A percentile compares a stretch with the other conserved stretches of the same genome.
These are phyloP conservation scores for Cryphonectria naterciae DNA, from an alignment of 2,329 filamentous ascomycete species.

Conservation along the genomic window DNA sequence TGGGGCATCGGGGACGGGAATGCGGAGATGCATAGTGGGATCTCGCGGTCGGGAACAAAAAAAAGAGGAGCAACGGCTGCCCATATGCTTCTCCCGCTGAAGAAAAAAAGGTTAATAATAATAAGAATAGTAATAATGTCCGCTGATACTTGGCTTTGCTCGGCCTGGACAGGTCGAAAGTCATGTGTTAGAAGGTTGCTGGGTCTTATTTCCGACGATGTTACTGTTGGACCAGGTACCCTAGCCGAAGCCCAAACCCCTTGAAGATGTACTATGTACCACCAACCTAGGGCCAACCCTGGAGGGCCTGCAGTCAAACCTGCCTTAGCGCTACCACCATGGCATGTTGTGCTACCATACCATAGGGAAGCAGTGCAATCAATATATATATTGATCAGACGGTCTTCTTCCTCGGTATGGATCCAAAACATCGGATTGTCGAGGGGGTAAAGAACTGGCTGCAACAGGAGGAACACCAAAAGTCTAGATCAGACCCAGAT, in stretches of 20 bases:
- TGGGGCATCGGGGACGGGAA: background rate
- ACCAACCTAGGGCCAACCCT: background rate
- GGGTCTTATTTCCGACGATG: background rate
- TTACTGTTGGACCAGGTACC: background rate
- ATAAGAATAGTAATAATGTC: no score
- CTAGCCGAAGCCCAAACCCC: background rate
- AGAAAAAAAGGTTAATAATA: background rate
- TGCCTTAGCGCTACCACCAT: background rate
- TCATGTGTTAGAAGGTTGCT: background rate
- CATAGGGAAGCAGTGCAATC: background rate
- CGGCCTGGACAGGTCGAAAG: no score
- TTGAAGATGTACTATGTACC: background rate
- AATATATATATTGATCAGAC: background rate
- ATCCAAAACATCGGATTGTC: no score
- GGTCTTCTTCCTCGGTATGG: no score
- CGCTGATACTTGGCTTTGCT: no score
- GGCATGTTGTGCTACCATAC: background rate
- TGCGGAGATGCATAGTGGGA: background rate
- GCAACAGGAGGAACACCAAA: no score
- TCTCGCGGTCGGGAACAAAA: background rate
- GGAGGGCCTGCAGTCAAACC: background rate
- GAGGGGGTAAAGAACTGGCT: no score
- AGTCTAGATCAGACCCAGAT: no score
- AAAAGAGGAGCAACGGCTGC: background rate
- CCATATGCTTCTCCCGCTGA: background rate